Base-by-base conservation (phyloP, 2,329 filamentous ascomycete genomes). In the Iodosphaeria phyllophila region DNA sequence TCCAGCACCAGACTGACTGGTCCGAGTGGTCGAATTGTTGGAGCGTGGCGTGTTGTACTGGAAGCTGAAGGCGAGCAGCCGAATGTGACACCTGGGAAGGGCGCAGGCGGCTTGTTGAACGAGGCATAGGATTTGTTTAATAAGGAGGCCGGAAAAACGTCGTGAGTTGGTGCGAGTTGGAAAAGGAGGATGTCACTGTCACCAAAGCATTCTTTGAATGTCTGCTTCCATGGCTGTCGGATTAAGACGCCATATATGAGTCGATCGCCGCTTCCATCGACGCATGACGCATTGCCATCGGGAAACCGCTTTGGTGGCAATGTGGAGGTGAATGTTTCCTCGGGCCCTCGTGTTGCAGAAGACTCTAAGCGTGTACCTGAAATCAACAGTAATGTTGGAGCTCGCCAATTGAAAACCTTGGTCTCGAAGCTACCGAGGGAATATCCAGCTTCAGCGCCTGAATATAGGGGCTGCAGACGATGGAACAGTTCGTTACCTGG, bases 401-500 rank as follows among this genome's bases (percentile, higher is more conserved):
- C 74, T 20, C 65, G 58, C 75, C 76, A 83, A 42, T 82, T 76
- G 48, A 82, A 76, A 3, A 79, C 70, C 35, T 71, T 73, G 12
- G 70, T 63, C 41, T 80, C 72, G 33, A 82, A 80, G 28, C 70
- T 74, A 13, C 75, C 74, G 66, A 82, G 74, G 12, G 73, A 78
- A 46, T 80, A 83, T 5, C 76, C 76, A 8, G 73, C 67, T 14
- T 68, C 63, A 23, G 64, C 69, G 5, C 75, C 76, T 2, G 70
- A 73, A 41, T 82, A 83, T 0, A 83, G 53, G 2, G 69, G 58
- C 2, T 73, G 64, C 3, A 82, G 52, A 3, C 66, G 58, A 8
- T 67, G 56, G 42, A 80, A 82, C 5, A 83, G 55, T 2, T 62
- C 59, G 4, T 55, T 54, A 5, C 70, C 67, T 2, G 66, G 65